Conservation (phyloP, 2,329 filamentous ascomycete species). For the Penicillium sp. region DNA sequence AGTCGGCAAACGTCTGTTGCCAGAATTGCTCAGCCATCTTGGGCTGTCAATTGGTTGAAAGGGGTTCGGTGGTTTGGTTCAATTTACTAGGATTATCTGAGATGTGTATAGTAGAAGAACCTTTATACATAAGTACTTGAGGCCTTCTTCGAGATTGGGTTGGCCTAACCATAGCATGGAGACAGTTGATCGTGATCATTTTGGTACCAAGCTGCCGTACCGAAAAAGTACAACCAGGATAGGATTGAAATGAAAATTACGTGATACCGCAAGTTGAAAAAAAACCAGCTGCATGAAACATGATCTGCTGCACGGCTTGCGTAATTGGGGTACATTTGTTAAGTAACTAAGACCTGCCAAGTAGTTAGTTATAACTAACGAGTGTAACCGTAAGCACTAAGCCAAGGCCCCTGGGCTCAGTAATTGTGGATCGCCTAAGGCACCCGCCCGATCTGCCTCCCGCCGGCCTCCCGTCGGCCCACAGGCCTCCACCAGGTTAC, state of each 20-base stretch:
- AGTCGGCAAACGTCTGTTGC: background rate
- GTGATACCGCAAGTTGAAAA: background rate
- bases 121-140: background rate
- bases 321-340: no score
- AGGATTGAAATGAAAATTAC: background rate
- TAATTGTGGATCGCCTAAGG: no score
- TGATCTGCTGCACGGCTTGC: no score
- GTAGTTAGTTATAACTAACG: background rate
- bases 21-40: constrained; percentile 1
- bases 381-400: constrained; percentile 3
- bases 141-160: background rate
- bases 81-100: background rate
- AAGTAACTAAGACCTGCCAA: no score
- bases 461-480: no score
- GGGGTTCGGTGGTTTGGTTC: background rate
- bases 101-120: background rate
- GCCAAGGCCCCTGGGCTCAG: no score
- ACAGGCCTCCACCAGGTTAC: no score
- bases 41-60: background rate
- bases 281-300: background rate
- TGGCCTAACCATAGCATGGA: background rate
- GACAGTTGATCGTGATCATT: background rate
- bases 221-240: background rate
- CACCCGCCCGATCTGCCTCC: background rate
- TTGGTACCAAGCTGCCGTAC: background rate